Base-by-base conservation (phyloP, 2,329 filamentous ascomycete genomes). In the Dryadomyces quercivorus region DNA sequence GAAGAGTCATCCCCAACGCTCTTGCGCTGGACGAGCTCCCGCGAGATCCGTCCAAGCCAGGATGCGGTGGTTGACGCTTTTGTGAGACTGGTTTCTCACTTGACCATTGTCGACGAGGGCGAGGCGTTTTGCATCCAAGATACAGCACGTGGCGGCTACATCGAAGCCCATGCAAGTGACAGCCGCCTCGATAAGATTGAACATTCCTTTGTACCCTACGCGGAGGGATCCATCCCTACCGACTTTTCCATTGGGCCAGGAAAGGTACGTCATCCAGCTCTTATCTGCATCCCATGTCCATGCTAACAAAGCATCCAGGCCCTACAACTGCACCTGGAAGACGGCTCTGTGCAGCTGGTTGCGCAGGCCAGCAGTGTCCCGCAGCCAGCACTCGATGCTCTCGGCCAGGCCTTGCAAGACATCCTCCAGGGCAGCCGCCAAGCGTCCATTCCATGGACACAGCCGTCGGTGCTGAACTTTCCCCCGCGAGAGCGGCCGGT, bases 221-320 rank as follows among this genome's bases (percentile, higher is more conserved):
- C 13, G 4, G 18, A 21, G n/a, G 22, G 3, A 9, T 13, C 13
- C 16, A 18, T 57, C 16, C 46, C 46, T 2, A 57, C 56, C 1
- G 56, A 57, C 42, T 57, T 57, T 52, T 57, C 56, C 0, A 57
- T 57, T 21, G 56, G 56, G 3, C 42, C 43, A 16, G 56, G 48
- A 18, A 55, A 54, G 51, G 56, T 54, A 13, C 34, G 45, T 52
- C 2, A 44, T 15, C n/a, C 18, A 10, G 10, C 9, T 16, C 16
- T 10, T 10, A 45, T n/a, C 43, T 13, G 5, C 9, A 21, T 10
- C 10, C 8, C 6, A 48, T 36, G 15, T n/a, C 31, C 8, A 6
- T 16, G 3, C 34, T 36, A 12, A 46, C 5, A n/a, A 31, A 12
- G 6, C 3, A 43, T 40, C 4, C 21, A 53, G 51, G 18, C 44